Evolutionary conservation across 495 filamentous ascomycete species (phyloP), one percentile per base, ranked within the genome.

Genomic region (Xylaria sp.): DNA sequence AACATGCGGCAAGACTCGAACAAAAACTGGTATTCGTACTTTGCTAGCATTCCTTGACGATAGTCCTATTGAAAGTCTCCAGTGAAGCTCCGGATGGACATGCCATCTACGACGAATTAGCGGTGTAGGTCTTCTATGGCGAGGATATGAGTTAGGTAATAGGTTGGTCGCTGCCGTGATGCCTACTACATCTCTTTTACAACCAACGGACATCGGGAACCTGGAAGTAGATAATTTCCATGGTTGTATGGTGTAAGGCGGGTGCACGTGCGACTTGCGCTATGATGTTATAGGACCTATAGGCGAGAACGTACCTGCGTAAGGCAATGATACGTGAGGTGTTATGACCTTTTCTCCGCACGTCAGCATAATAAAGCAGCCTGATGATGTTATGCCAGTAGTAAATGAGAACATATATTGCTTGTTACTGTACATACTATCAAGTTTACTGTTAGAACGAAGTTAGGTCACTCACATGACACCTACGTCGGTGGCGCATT

Each of bases 251-350:
- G 4, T 55, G 12, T 31, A 31, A 55, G 26, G 24, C 14, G 26
- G 5, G 26, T 6, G 26, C 52, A 17, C 19, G 12, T 4, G 35
- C 8, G 4, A 31, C 14, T 26, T 53, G 52, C 52, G 26, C 52
- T 55, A 55, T 31, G 52, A 55, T 55, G 52, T 55, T 55, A 55
- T 55, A 15, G 24, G 7, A 3, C 26, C 1, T 55, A n/a, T n/a
- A 55, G 31, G 52, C 52, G 52, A 55, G 52, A 29, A 55, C 26
- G 52, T 55, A 55, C 26, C 52, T 31, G 52, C 52, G 52, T 31
- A 55, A 55, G 52, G 52, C 52, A 12, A 55, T 55, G 26, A 55
- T 55, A 55, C 26, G 24, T 55, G 31, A 55, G 26, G 26, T 31
- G 52, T 55, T 55, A 17, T 31, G 14, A 29, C 14, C 4, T 5